These are phyloP conservation scores for Neurospora sublineolata DNA, from an alignment of 495 filamentous ascomycete species.

Conservation along the genomic window DNA sequence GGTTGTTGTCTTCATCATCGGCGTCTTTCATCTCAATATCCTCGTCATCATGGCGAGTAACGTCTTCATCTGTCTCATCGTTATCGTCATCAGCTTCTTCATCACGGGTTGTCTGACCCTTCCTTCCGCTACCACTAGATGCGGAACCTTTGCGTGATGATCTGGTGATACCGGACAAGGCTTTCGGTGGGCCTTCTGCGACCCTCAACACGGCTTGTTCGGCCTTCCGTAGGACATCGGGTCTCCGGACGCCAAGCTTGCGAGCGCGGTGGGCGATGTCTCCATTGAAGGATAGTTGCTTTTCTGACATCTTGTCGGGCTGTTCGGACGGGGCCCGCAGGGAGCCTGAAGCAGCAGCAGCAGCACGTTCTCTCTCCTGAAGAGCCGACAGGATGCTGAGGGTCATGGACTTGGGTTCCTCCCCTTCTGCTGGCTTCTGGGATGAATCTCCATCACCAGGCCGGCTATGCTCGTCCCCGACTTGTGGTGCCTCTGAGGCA, in stretches of 20 bases:
- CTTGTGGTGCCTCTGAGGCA: constrained; percentile 14
- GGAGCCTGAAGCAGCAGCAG: constrained; percentile 12
- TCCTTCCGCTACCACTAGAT: constrained; percentile 25
- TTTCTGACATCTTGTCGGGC: constrained; percentile 22
- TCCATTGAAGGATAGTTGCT: constrained; percentile 23
- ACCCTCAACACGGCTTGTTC: constrained; percentile 35
- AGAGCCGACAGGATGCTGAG: constrained; percentile 41
- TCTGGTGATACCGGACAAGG: constrained; percentile 6
- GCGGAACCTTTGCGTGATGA: constrained; percentile 25
- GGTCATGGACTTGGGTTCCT: not conserved
- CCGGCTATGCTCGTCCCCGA: constrained; percentile 4
- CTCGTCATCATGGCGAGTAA: constrained; percentile 7
- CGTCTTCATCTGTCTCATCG: constrained; percentile 6
- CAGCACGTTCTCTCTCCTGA: constrained; percentile 15
- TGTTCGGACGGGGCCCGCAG: constrained; percentile 21
- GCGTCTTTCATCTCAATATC: constrained; percentile 27
- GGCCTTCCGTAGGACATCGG: constrained; percentile 38
- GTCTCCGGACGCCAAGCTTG: constrained; percentile 29
- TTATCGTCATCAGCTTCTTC: constrained; percentile 18
- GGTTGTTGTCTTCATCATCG: constrained; percentile 12
- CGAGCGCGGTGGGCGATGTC: constrained; percentile 24
- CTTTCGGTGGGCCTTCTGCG: constrained; percentile 30
- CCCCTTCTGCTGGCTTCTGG: not conserved
- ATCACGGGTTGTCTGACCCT: constrained; percentile 13
- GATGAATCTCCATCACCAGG: not conserved